Percentiles rank a stretch among this genome's conserved stretches.
Evolutionary conservation across 2,329 filamentous ascomycete genomes (phyloP).

Genomic region (Hypoxylon sp.): DNA sequence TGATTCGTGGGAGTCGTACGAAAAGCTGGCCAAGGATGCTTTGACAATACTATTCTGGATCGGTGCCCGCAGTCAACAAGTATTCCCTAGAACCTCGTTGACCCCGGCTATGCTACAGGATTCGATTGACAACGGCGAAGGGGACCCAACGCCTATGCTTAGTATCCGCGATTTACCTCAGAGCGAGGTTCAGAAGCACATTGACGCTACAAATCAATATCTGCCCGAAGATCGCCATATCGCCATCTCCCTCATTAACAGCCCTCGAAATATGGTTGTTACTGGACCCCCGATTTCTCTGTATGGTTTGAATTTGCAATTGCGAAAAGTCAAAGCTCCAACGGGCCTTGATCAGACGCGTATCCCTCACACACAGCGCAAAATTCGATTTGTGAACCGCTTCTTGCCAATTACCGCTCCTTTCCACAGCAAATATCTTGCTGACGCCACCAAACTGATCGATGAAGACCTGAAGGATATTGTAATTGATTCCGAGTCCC

Average conservation of each 20-base stretch:
- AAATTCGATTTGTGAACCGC: slow-evolving; percentile 95
- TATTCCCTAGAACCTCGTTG: slow-evolving; percentile 93
- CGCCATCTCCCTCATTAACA: slow-evolving; percentile 94
- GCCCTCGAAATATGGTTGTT: slow-evolving; percentile 95
- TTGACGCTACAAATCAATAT: slow-evolving; percentile 96
- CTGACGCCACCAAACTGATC: slow-evolving; percentile 83
- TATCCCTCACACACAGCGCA: slow-evolving; percentile 94
- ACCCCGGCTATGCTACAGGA: slow-evolving; percentile 92
- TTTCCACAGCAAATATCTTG: slow-evolving; percentile 96
- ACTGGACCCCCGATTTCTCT: slow-evolving; percentile 95
- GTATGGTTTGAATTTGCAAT: slow-evolving; percentile 93
- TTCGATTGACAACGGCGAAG: slow-evolving; percentile 93
- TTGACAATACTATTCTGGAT: slow-evolving; percentile 99
- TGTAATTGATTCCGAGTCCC: slow-evolving; percentile 76
- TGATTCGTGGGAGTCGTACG: slow-evolving; percentile 92
- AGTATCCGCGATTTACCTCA: slow-evolving; percentile 94
- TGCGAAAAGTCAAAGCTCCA: slow-evolving; percentile 96
- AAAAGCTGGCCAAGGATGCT: slow-evolving; percentile 81
- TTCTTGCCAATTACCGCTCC: slow-evolving; percentile 98
- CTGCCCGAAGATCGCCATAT: slow-evolving; percentile 93
- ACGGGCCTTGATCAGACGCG: slow-evolving; percentile 97
- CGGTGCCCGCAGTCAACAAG: slow-evolving; percentile 94
- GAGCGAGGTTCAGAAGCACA: slow-evolving; percentile 92
- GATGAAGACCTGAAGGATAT: slow-evolving; percentile 89
- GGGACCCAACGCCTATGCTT: slow-evolving; percentile 95